Conservation (phyloP, 352 stramenopile genomes). For the Lagenidium giganteum region DNA sequence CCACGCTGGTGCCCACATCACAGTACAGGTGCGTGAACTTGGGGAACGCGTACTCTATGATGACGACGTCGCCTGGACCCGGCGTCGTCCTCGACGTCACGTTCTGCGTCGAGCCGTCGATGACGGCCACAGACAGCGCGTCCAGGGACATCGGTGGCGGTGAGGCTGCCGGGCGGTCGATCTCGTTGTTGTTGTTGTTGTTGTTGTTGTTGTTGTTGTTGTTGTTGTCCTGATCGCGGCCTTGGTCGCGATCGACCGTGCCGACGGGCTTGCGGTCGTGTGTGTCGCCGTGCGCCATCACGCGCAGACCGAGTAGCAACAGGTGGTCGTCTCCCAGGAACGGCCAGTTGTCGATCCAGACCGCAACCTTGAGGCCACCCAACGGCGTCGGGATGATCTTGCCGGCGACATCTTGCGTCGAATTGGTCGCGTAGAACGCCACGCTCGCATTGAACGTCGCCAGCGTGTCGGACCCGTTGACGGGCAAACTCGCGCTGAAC, state of each 20-base stretch:
- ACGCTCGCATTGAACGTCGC: neutral
- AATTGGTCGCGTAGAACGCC: neutral
- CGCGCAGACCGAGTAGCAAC: neutral
- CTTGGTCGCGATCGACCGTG: conserved; percentile 13
- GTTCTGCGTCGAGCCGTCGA: too few relatives aligned
- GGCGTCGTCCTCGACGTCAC: too few relatives aligned
- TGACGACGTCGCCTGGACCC: neutral
- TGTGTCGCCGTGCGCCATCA: neutral
- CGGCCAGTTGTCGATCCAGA: conserved; percentile 1
- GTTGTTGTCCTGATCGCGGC: too few relatives aligned
- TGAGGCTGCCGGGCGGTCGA: too few relatives aligned
- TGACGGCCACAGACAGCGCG: conserved; percentile 7
- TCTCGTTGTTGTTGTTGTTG: too few relatives aligned
- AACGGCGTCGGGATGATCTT: neutral
- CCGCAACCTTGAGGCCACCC: neutral
- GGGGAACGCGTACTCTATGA: conserved; percentile 6
- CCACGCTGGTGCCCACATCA: neutral
- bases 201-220: too few relatives aligned
- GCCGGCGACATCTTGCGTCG: too few relatives aligned
- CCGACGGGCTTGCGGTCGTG: conserved; percentile 7
- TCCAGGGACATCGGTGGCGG: conserved; percentile 27
- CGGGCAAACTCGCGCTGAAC: neutral
- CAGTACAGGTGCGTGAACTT: conserved; percentile 5
- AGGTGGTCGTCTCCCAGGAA: neutral
- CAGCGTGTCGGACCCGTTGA: neutral